Evolutionary conservation across 495 filamentous ascomycete species (phyloP).

Genomic region (Penicillium bialowiezense): DNA sequence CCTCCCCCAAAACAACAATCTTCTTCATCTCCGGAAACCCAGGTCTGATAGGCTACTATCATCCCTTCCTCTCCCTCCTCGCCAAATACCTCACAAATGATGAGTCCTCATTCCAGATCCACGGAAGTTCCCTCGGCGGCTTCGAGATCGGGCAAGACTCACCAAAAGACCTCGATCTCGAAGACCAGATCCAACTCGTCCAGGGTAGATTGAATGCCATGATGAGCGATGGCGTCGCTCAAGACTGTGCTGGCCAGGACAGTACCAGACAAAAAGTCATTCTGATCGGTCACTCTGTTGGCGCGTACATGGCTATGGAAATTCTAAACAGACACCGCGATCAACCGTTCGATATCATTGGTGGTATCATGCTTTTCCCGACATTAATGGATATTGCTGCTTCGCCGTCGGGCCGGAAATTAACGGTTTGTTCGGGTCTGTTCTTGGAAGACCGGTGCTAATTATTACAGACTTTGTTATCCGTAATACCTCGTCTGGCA

Average conservation of each 20-base stretch:
- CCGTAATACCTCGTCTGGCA: constrained; percentile 53
- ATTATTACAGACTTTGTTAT: constrained; percentile 35
- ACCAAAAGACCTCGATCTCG: constrained; percentile 34
- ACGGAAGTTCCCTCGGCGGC: constrained; percentile 70
- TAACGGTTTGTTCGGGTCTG: constrained; percentile 41
- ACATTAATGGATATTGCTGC: constrained; percentile 72
- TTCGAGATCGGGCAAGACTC: constrained; percentile 53
- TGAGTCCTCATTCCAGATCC: constrained; percentile 41
- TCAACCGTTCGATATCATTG: constrained; percentile 46
- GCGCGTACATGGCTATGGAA: constrained; percentile 75
- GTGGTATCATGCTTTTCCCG: constrained; percentile 71
- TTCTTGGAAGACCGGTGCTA: background rate
- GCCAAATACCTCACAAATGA: constrained; percentile 17
- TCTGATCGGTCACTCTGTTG: constrained; percentile 82
- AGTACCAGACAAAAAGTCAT: constrained; percentile 54
- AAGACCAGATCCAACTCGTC: constrained; percentile 59
- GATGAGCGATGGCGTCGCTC: background rate
- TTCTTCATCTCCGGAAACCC: constrained; percentile 87
- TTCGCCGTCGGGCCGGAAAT: constrained; percentile 59
- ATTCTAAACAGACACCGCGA: constrained; percentile 54
- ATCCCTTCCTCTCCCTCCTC: constrained; percentile 61
- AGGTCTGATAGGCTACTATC: constrained; percentile 79
- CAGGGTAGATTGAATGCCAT: constrained; percentile 31
- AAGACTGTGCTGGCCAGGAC: too few relatives aligned
- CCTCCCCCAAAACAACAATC: constrained; percentile 30